phyloP scores from a whole-genome alignment of 805 yeast genomes.

The Saccharomycopsis sp. region DNA sequence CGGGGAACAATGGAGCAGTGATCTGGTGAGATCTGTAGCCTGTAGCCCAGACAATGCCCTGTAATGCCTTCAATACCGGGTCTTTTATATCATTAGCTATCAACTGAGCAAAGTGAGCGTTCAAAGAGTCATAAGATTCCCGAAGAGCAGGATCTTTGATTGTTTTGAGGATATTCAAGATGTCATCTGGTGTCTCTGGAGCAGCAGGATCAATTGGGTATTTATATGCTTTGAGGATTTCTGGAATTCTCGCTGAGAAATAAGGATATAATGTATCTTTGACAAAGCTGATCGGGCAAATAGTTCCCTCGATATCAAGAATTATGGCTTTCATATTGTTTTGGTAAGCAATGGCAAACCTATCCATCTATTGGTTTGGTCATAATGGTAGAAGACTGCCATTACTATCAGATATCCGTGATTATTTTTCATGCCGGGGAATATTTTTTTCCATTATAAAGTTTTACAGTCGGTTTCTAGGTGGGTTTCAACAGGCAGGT shows the following conservation, averaged over 20 bases:
- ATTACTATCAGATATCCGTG: too few relatives aligned
- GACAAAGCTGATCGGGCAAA: constrained; percentile 87
- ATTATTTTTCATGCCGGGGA: too few relatives aligned
- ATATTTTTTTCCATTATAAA: too few relatives aligned
- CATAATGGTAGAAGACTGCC: too few relatives aligned
- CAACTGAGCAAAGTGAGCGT: constrained; percentile 45
- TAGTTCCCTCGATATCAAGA: constrained; percentile 87
- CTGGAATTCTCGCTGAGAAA: constrained; percentile 49
- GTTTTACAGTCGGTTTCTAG: too few relatives aligned
- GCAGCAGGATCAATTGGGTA: constrained; percentile 21
- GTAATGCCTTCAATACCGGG: constrained; percentile 66
- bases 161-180: background rate
- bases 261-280: constrained; percentile 73
- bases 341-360: too few relatives aligned
- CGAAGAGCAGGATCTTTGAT: constrained; percentile 20
- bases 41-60: constrained; percentile 74
- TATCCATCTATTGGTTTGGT: too few relatives aligned
- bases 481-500: too few relatives aligned
- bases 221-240: constrained; percentile 27
- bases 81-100: constrained; percentile 71
- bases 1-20: constrained; percentile 68
- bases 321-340: constrained; percentile 30
- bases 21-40: constrained; percentile 78
- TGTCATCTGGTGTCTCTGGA: background rate
- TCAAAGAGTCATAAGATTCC: constrained; percentile 30